Evolutionary conservation across 495 filamentous ascomycete species (phyloP).

Genomic region (Acidiella bohemica): DNA sequence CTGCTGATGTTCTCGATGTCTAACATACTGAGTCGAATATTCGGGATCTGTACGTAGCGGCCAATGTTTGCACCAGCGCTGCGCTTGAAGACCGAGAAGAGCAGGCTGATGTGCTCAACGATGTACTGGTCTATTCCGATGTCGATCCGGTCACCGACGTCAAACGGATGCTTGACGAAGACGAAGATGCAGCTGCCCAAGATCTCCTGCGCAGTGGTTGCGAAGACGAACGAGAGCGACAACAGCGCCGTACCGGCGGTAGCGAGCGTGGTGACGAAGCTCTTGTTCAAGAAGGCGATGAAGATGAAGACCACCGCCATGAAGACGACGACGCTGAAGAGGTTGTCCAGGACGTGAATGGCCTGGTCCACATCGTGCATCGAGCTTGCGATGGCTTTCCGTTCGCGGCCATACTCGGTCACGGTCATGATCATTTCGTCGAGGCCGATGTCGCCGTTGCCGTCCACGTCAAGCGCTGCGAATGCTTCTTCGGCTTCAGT

Average conservation of each 20-base stretch:
- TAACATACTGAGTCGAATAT: constrained; percentile 74
- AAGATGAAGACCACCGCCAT: constrained; percentile 78
- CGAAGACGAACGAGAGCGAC: constrained; percentile 87
- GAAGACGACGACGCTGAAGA: constrained; percentile 64
- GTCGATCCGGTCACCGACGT: constrained; percentile 89
- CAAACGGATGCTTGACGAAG: constrained; percentile 91
- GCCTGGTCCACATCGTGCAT: constrained; percentile 97
- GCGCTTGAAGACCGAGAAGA: constrained; percentile 85
- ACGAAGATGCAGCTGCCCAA: constrained; percentile 94
- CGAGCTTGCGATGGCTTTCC: constrained; percentile 73
- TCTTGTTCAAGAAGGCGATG: constrained; percentile 73
- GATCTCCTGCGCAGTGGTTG: constrained; percentile 81
- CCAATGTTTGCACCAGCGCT: constrained; percentile 46
- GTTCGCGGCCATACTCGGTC: constrained; percentile 64
- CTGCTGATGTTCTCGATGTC: constrained; percentile 91
- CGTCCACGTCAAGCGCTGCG: constrained; percentile 62
- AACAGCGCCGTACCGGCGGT: constrained; percentile 92
- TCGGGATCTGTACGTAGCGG: constrained; percentile 79
- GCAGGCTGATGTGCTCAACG: constrained; percentile 86
- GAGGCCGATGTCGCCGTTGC: constrained; percentile 83
- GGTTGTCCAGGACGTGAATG: constrained; percentile 73
- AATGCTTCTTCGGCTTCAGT: constrained; percentile 77
- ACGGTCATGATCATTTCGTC: constrained; percentile 92
- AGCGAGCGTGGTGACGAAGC: constrained; percentile 73
- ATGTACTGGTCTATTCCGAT: constrained; percentile 52